Evolutionary conservation across 768 basidiomycete species (phyloP), one percentile per base, ranked within the genome.

Genomic region (Phaffia australis): DNA sequence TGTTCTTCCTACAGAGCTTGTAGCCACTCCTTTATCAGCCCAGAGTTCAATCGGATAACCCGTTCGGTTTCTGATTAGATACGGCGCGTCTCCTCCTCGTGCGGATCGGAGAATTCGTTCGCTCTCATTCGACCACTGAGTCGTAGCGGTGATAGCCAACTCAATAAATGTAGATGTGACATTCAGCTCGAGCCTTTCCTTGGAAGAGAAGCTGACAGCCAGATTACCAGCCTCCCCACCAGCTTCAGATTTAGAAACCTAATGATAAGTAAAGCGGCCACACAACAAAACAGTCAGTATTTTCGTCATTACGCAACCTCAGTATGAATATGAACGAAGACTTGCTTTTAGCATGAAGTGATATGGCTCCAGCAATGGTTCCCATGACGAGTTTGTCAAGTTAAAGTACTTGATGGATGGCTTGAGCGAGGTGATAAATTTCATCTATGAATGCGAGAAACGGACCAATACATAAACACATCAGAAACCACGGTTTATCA

Each of bases 351-450:
- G 74, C 14, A 85, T 84, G 71, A 95, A 87, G 21, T 85, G 87
- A 93, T 94, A 99, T 2, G 95, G 95, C 74, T 99, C 95, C 69
- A 94, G 89, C 63, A 99, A 71, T 35, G 95, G 94, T 76, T 98
- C 95, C 91, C 95, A 99, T 73, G 98, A 91, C 57, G 95, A 98
- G 74, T 95, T 97, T 27, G 86, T 85, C 59, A 98, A 77, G 76
- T 99, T 99, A 89, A 91, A 99, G 73, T 95, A 99, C 67, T 85
- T 90, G 75, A 95, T 86, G 59, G 86, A 84, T 2, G 85, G 85
- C 27, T 86, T 84, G 72, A 97, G 79, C 0, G 87, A 85, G 0
- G 88, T 87, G 7, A 86, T 85, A 6, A 89, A 88, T 73, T 87
- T 86, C 55, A 98, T 77, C 94, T 97, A 69, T 15, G 47, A 25